Evolutionary conservation across 305 asterid species (phyloP).

Genomic region (Vinca major): DNA sequence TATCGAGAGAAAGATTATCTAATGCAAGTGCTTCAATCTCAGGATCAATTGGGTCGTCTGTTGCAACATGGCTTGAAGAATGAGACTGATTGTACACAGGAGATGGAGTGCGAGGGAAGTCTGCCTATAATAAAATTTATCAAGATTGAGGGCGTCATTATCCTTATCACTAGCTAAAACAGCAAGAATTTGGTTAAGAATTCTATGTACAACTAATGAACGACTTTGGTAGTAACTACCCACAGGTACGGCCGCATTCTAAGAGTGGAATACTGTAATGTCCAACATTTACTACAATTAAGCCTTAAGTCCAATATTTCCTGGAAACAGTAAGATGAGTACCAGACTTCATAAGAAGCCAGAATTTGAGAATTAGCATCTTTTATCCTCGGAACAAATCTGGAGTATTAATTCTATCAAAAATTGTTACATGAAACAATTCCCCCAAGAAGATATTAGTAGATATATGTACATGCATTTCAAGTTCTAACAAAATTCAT

Average conservation of each 20-base stretch:
- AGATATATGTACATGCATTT: too few relatives aligned
- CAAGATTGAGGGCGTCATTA: conserved; percentile 12
- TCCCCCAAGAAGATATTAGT: background rate
- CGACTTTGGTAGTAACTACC: background rate
- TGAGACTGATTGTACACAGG: conserved; percentile 55
- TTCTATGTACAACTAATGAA: background rate
- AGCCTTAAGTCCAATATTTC: background rate
- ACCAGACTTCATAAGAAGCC: background rate
- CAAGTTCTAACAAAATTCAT: background rate
- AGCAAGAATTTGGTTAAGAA: background rate
- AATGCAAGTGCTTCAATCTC: conserved; percentile 39
- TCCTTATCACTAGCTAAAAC: background rate
- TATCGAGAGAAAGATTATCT: conserved; percentile 45
- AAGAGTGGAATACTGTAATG: background rate
- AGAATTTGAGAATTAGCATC: background rate
- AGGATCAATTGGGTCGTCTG: conserved; percentile 38
- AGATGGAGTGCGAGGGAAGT: conserved; percentile 70
- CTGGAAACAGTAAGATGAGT: background rate
- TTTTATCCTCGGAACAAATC: background rate
- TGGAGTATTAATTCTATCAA: background rate
- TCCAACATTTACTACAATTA: background rate
- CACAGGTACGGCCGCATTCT: background rate
- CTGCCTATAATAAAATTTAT: conserved; percentile 39
- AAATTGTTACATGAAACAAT: background rate
- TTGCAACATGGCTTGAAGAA: conserved; percentile 39